Evolutionary conservation across 345 rosid genomes (phyloP).

Genomic region (Passiflora organensis): DNA sequence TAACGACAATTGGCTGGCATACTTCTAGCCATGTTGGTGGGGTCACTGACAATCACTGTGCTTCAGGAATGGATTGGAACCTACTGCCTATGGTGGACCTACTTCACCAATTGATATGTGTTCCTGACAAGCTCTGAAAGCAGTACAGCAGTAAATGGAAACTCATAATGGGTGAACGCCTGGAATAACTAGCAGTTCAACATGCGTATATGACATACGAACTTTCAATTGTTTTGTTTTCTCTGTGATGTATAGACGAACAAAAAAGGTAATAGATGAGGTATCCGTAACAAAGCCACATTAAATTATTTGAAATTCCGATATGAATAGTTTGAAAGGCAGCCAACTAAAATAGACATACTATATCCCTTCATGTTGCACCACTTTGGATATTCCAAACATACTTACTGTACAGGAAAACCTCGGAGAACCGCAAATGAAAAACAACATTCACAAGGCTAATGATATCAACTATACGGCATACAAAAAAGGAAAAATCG

Average conservation of each 20-base stretch:
- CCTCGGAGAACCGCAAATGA: background rate
- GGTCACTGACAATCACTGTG: constrained; percentile 25
- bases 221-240: too few relatives aligned
- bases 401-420: constrained; percentile 17
- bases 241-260: too few relatives aligned
- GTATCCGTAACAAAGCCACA: too few relatives aligned
- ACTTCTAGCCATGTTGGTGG: constrained; percentile 17
- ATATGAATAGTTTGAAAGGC: too few relatives aligned
- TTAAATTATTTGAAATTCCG: too few relatives aligned
- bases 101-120: constrained; percentile 11
- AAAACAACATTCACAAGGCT: background rate
- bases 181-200: background rate
- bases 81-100: background rate
- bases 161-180: background rate
- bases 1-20: constrained; percentile 48
- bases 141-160: background rate
- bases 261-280: too few relatives aligned
- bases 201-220: background rate
- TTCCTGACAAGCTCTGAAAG: constrained; percentile 2
- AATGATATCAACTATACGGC: background rate
- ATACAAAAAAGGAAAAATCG: background rate
- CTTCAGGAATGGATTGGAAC: constrained; percentile 25
- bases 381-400: too few relatives aligned
- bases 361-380: background rate
- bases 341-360: background rate